A percentile compares a stretch with the other conserved stretches of the same genome.
Conservation (phyloP, 2,329 filamentous ascomycete species). For the Apiospora saccharicola region DNA sequence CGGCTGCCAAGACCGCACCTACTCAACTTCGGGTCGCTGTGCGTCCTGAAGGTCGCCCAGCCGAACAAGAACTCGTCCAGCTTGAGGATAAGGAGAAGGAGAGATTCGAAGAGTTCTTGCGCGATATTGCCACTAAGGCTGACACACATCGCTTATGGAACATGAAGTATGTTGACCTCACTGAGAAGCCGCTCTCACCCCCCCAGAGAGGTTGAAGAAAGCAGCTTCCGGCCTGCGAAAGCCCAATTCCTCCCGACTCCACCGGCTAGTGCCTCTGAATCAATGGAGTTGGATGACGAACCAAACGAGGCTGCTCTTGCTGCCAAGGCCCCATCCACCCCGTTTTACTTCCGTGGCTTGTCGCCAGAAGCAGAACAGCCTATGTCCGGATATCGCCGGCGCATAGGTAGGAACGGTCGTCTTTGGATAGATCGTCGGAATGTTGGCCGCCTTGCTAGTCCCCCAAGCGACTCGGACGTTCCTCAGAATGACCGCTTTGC, state of each 20-base stretch:
- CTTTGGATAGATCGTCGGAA: slow-evolving; percentile 84
- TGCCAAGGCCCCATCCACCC: slow-evolving; percentile 41
- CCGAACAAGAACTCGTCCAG: slow-evolving; percentile 77
- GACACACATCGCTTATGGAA: slow-evolving; percentile 93
- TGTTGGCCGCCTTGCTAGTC: slow-evolving; percentile 33
- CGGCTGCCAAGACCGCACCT: slow-evolving; percentile 64
- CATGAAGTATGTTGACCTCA: slow-evolving; percentile 86
- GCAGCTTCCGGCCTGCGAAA: slow-evolving; percentile 74
- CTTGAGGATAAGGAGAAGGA: slow-evolving; percentile 81
- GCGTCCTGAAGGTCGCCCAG: slow-evolving; percentile 72
- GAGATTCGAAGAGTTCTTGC: slow-evolving; percentile 80
- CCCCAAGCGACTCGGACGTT: slow-evolving; percentile 40
- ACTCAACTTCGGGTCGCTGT: slow-evolving; percentile 74
- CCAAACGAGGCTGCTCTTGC: slow-evolving; percentile 34
- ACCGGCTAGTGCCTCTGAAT: slow-evolving; percentile 63
- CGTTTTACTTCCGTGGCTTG: slow-evolving; percentile 56
- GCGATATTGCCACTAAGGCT: slow-evolving; percentile 86
- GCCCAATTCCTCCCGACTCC: slow-evolving; percentile 75
- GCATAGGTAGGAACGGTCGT: slow-evolving; percentile 84
- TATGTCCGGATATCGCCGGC: slow-evolving; percentile 77
- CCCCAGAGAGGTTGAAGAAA: slow-evolving; percentile 72
- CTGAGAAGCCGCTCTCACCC: slow-evolving; percentile 85
- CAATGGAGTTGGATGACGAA: slow-evolving; percentile 63
- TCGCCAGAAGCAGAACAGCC: slow-evolving; percentile 47
- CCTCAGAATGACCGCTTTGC: slow-evolving; percentile 76